phyloP scores from a whole-genome alignment of 1,139 yeast genomes.

The Magnusiomyces tetraspermus region DNA sequence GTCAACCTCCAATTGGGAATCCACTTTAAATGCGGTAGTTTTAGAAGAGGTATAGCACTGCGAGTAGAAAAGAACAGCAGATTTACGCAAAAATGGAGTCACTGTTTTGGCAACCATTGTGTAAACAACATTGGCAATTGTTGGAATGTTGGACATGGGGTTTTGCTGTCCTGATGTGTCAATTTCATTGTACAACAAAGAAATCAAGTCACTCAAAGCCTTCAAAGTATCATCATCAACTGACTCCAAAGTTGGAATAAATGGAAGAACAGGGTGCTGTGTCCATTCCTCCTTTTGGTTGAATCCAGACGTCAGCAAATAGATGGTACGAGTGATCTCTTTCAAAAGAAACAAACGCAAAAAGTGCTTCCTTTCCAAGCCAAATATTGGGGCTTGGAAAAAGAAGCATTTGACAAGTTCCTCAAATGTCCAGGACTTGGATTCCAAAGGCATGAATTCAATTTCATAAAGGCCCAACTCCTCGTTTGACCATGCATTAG shows the following conservation, averaged over 20 bases:
- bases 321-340: constrained; percentile 18
- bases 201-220: constrained; percentile 15
- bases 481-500: neutral
- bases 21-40: constrained; percentile 22
- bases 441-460: neutral
- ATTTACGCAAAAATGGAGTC: constrained; percentile 61
- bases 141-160: neutral
- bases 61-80: constrained; percentile 51
- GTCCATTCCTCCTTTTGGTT: constrained; percentile 18
- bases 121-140: constrained; percentile 33
- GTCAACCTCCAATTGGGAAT: constrained; percentile 43
- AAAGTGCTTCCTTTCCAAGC: constrained; percentile 16
- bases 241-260: constrained; percentile 17
- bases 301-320: constrained; percentile 17
- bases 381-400: constrained; percentile 20
- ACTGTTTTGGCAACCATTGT: constrained; percentile 48
- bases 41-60: neutral
- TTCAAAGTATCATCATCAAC: constrained; percentile 14
- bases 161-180: neutral
- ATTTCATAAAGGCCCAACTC: neutral
- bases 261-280: constrained; percentile 16
- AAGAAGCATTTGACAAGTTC: constrained; percentile 21
- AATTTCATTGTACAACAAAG: neutral
- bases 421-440: constrained; percentile 15
- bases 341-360: constrained; percentile 19